A percentile compares a stretch with the other conserved stretches of the same genome.
phyloP scores from a whole-genome alignment of 2,329 filamentous ascomycete species.

The Juglanconis oblonga region DNA sequence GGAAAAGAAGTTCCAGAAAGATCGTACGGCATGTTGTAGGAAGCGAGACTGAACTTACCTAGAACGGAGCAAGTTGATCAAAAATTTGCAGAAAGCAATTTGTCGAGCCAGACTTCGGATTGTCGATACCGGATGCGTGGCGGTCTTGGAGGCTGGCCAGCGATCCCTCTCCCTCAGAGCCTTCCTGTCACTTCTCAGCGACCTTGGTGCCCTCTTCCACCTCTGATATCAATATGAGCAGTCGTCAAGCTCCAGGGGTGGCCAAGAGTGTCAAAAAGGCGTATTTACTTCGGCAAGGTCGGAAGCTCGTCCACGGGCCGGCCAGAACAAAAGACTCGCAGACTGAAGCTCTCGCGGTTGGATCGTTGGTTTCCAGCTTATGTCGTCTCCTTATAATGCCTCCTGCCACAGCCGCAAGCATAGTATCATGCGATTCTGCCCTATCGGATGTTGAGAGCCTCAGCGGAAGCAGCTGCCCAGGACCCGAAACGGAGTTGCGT shows the following conservation, averaged over 20 bases:
- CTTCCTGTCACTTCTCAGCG: not conserved
- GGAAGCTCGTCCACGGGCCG: not conserved
- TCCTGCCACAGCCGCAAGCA: not conserved
- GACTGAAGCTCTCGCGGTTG: not conserved
- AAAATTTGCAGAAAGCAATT: not conserved
- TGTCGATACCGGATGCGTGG: not conserved
- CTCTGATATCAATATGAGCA: not conserved
- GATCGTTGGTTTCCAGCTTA: not conserved
- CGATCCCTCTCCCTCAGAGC: not conserved
- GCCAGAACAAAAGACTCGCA: not conserved
- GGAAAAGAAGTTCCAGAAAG: not conserved
- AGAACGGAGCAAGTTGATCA: not conserved
- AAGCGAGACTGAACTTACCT: conserved; percentile 10
- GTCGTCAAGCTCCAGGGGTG: not conserved
- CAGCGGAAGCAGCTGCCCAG: not conserved
- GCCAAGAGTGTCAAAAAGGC: not conserved
- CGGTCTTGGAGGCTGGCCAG: conserved; percentile 5
- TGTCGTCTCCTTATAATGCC: not conserved
- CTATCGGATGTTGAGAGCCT: not conserved
- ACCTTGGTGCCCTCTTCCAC: not conserved
- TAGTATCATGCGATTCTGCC: not conserved
- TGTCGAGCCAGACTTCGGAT: conserved; percentile 7
- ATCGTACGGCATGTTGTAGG: not conserved
- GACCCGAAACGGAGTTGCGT: not conserved
- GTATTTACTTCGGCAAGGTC: not conserved